Conservation (phyloP, 2,329 filamentous ascomycete species). For the Diaporthe vexans region DNA sequence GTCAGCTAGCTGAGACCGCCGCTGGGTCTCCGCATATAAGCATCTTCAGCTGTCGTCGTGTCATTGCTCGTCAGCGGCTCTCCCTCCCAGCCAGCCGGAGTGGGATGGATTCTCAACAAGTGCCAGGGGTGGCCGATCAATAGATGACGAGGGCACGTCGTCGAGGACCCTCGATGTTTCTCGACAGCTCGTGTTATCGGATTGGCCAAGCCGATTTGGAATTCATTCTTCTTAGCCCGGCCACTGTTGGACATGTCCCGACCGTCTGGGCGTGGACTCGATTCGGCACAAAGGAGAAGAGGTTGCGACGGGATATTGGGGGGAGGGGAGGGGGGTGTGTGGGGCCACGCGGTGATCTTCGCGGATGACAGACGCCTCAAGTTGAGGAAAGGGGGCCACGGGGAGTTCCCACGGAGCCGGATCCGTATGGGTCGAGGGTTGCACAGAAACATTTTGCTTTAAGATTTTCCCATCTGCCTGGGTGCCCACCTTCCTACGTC, state of each 20-base stretch:
- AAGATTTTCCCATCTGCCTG: constrained; percentile 11
- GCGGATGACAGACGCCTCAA: constrained; percentile 41
- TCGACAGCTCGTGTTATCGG: constrained; percentile 14
- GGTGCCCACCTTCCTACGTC: constrained; percentile 4
- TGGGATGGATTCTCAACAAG: constrained; percentile 30
- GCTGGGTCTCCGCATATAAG: constrained; percentile 34
- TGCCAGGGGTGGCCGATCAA: constrained; percentile 19
- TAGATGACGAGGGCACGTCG: constrained; percentile 33
- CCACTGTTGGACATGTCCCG: constrained; percentile 39
- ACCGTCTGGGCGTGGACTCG: constrained; percentile 32
- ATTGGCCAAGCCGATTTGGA: constrained; percentile 42
- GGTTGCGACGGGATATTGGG: constrained; percentile 33
- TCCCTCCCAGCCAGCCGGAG: background rate
- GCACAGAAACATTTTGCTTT: constrained; percentile 30
- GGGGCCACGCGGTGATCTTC: constrained; percentile 38
- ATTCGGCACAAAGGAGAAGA: constrained; percentile 24
- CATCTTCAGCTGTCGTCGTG: constrained; percentile 34
- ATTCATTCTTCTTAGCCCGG: constrained; percentile 31
- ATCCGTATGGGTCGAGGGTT: constrained; percentile 37
- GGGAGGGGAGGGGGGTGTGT: background rate
- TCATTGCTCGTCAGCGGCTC: constrained; percentile 31
- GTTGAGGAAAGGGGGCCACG: constrained; percentile 7
- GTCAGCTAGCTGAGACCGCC: constrained; percentile 33
- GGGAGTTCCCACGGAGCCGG: constrained; percentile 25
- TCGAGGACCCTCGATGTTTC: constrained; percentile 26